Evolutionary conservation across 192 early-diverging fungal species (phyloP).

Genomic region (Backusella tarrabulga): DNA sequence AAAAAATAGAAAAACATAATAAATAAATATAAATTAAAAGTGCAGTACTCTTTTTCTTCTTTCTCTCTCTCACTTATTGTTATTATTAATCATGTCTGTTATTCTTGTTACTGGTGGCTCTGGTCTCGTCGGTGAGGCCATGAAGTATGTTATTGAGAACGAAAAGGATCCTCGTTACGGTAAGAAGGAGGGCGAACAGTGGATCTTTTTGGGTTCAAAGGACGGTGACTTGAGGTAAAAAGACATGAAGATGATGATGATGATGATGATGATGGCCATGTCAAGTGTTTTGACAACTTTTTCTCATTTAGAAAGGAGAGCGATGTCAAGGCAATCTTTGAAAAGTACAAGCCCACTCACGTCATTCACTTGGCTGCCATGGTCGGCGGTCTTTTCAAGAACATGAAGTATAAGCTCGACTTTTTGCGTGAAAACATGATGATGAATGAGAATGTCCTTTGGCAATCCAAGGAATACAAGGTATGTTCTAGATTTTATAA

Average conservation of each 20-base stretch:
- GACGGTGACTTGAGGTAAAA: conserved; percentile 76
- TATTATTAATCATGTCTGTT: conserved; percentile 31
- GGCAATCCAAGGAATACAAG: conserved; percentile 55
- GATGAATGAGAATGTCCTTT: conserved; percentile 79
- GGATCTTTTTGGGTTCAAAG: conserved; percentile 73
- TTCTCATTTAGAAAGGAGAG: conserved; percentile 47
- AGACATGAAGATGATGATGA: background rate
- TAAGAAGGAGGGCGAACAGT: conserved; percentile 62
- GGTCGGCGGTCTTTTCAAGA: conserved; percentile 77
- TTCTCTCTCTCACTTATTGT: conserved; percentile 9
- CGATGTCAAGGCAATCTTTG: conserved; percentile 67
- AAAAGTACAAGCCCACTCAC: conserved; percentile 74
- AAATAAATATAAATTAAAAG: background rate
- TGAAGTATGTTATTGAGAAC: conserved; percentile 66
- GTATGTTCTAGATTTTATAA: conserved; percentile 35
- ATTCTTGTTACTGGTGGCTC: conserved; percentile 79
- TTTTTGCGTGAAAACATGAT: conserved; percentile 75
- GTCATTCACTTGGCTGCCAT: conserved; percentile 77
- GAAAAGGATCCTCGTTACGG: conserved; percentile 49
- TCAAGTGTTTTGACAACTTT: background rate
- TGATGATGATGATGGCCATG: background rate
- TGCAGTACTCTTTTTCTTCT: conserved; percentile 8
- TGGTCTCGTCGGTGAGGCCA: conserved; percentile 76
- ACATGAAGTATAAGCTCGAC: conserved; percentile 79
- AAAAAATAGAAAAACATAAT: background rate